Conservation (phyloP, 805 yeast genomes). For the Saccharomycopsis selenospora region DNA sequence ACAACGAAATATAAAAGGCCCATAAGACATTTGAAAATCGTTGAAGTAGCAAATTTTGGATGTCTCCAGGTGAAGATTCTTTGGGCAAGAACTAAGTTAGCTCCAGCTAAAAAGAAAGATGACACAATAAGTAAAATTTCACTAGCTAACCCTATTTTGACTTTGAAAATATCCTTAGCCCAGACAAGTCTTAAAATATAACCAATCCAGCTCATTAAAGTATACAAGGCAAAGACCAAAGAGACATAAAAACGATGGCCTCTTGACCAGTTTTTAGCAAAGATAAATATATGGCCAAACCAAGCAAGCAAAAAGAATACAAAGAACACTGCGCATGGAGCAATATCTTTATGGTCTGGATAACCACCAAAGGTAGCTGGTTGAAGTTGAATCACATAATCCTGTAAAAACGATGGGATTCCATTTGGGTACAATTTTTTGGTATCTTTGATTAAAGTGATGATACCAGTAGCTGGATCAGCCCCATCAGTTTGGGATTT, state of each 20-base stretch:
- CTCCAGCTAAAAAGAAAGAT: conserved; percentile 46
- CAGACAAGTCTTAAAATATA: conserved; percentile 50
- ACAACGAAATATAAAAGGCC: conserved; percentile 44
- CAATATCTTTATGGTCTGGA: conserved; percentile 46
- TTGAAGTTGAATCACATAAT: conserved; percentile 27
- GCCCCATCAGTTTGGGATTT: not conserved
- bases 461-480: not conserved
- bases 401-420: not conserved
- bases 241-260: conserved; percentile 55
- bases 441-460: conserved; percentile 1
- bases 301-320: conserved; percentile 43
- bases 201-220: conserved; percentile 47
- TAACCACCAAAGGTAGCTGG: conserved; percentile 55
- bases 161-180: conserved; percentile 42
- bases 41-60: conserved; percentile 56
- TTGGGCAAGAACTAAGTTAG: conserved; percentile 60
- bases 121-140: conserved; percentile 51
- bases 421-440: conserved; percentile 2
- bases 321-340: conserved; percentile 50
- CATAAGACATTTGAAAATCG: conserved; percentile 45
- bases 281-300: conserved; percentile 41
- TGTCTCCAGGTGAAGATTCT: conserved; percentile 70
- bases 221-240: conserved; percentile 46
- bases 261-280: conserved; percentile 39
- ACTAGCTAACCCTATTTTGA: conserved; percentile 46